A percentile compares a stretch with the other conserved stretches of the same genome.
Conservation (phyloP, 1,284 basidiomycete species). For the Naganishia cerealis region DNA sequence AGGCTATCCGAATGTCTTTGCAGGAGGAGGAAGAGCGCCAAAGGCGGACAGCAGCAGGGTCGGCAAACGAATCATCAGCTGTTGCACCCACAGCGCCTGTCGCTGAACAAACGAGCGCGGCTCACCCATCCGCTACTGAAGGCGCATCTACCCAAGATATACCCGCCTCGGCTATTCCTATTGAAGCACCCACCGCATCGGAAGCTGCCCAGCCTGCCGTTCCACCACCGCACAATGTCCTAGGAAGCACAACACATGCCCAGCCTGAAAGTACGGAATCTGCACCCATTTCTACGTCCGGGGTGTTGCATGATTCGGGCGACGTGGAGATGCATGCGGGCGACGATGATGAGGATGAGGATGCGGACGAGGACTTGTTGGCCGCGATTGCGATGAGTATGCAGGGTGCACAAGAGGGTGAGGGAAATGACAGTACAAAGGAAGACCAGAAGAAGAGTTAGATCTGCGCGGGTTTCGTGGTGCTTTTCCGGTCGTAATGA, state of each 20-base stretch:
- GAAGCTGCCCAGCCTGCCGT: conserved; percentile 21
- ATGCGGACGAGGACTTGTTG: conserved; percentile 65
- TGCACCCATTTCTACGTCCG: conserved; percentile 49
- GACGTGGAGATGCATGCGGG: conserved; percentile 49
- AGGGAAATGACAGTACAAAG: conserved; percentile 38
- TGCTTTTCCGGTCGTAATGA: not conserved
- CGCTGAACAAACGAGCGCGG: not conserved
- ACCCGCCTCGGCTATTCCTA: conserved; percentile 16
- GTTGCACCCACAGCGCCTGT: conserved; percentile 1
- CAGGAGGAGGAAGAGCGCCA: conserved; percentile 92
- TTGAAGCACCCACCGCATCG: conserved; percentile 26
- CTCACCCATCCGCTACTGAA: conserved; percentile 13
- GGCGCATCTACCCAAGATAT: conserved; percentile 21
- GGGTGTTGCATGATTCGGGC: conserved; percentile 40
- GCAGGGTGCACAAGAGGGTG: conserved; percentile 50
- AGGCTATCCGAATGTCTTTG: conserved; percentile 96
- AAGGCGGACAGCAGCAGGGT: conserved; percentile 59
- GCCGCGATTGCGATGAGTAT: conserved; percentile 65
- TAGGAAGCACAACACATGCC: conserved; percentile 21
- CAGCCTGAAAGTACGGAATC: conserved; percentile 48
- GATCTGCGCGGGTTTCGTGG: not conserved
- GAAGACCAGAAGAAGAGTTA: conserved; percentile 36
- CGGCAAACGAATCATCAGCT: conserved; percentile 36
- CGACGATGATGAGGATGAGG: conserved; percentile 46
- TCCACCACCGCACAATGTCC: conserved; percentile 19